Evolutionary conservation across 371 early-diverging fungal genomes (phyloP), one percentile per base, ranked within the genome.

Genomic region (Vairimorpha apis): DNA sequence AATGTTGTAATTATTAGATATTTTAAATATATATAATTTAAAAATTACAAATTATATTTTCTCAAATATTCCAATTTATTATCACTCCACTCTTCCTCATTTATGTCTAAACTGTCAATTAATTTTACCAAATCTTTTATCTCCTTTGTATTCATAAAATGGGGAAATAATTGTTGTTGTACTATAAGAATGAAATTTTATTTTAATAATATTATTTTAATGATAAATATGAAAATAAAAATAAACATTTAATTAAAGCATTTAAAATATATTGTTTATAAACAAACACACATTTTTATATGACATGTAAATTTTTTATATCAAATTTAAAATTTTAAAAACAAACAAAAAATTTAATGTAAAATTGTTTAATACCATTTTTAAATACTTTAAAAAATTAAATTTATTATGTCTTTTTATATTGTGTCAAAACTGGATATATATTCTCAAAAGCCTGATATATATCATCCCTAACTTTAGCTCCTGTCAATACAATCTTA

Each of bases 401-500:
- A 63, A 51, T 49, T 35, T 10, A 13, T 45, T 82, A 83, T 55
- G 70, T 49, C 72, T 85, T 85, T 74, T 78, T 79, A 69, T 82
- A 80, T 67, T 85, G 82, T 29, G 78, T 78, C 14, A 85, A 67
- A 79, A 99, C 98, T 68, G 99, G 98, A 86, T 96, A 99, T 79
- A 99, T 99, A 79, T 92, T 90, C 81, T 96, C 94, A 86, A 99
- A 99, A 59, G 98, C 99, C 83, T 94, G 90, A 81, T 97, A 97
- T 81, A 99, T 99, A 81, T 99, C 97, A 75, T 94, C 93, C 56
- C 99, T 60, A 47, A 90, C 91, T 86, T 97, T 99, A 25, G 99
- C 99, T 58, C 99, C 99, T 7, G 99, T 99, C 65, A 99, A 87
- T 23, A 99, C 99, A 81, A 99, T 94, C 85, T 99, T 99, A 74